These are phyloP conservation scores for Vicia faba DNA, from an alignment of 306 rosid species.

Conservation along the genomic window DNA sequence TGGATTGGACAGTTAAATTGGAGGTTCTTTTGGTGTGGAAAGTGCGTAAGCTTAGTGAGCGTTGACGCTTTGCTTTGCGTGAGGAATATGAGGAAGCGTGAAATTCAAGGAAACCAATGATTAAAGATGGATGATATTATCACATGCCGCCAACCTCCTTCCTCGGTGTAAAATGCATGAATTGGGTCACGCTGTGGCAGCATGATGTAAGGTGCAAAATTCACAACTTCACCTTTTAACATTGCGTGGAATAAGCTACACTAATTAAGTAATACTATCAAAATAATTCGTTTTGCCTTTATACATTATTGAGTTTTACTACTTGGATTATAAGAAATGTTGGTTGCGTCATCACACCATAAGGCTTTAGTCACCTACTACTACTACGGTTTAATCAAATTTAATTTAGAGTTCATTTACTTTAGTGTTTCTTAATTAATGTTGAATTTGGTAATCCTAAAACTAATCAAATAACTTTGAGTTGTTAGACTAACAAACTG, in stretches of 20 bases:
- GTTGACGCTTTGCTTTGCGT: conserved; percentile 49
- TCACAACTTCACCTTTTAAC: conserved; percentile 35
- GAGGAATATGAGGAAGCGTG: conserved; percentile 40
- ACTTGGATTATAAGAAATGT: not conserved
- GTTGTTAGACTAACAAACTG: no score
- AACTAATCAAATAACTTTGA: no score
- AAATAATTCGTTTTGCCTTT: not conserved
- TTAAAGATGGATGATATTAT: conserved; percentile 25
- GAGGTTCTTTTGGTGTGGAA: not conserved
- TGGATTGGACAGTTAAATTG: conserved; percentile 15
- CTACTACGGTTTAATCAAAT: not conserved
- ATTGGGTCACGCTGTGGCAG: conserved; percentile 29
- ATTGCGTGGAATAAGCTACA: not conserved
- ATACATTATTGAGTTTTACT: not conserved
- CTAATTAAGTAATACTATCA: not conserved
- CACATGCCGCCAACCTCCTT: conserved; percentile 43
- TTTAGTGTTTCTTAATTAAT: no score
- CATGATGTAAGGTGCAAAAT: conserved; percentile 37
- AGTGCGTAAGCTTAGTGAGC: conserved; percentile 28
- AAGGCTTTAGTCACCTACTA: not conserved
- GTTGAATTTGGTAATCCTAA: no score
- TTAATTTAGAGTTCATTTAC: no score
- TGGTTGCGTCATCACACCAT: conserved; percentile 5
- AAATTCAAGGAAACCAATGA: conserved; percentile 49
- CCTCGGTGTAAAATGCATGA: conserved; percentile 32